Evolutionary conservation across 2,329 filamentous ascomycete species (phyloP), one percentile per base, ranked within the genome.

Genomic region (Chrysoporthe puriensis): DNA sequence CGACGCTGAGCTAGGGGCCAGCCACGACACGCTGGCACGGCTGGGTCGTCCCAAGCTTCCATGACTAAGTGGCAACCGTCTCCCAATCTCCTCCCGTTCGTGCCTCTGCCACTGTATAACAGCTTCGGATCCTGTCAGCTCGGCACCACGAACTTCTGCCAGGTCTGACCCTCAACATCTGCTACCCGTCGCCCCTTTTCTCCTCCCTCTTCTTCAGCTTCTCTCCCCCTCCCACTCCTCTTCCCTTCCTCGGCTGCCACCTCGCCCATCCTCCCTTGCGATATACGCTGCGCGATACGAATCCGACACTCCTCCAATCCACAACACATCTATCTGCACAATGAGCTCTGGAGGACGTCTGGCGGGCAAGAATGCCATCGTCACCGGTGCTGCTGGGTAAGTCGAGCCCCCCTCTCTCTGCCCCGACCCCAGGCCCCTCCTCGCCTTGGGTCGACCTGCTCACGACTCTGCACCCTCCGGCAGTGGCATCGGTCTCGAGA

Each of bases 401-500:
- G 89, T 82, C n/a, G 56, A 11, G 34, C 26, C 44, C 26, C 36
- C 61, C 50, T 50, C 32, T 42, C 11, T 18, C 70, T 21, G 26
- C 26, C 26, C 26, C 26, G 26, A 26, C 26, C 26, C 26, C 36
- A 9, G 36, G 36, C 5, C 26, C 13, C 5, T 21, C 11, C 8
- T 63, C 40, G 26, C 8, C 36, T 11, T 40, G 32, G 18, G 52
- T 32, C 21, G 9, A 42, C 54, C 26, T 32, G 40, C 36, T 48
- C 8, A 52, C 56, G 32, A 40, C n/a, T 4, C 0, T 4, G 21
- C 48, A 50, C 8, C 5, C 42, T 8, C 50, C 36, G 18, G 32
- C 75, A 94, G 94, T 76, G 94, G 94, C 76, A 97, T 97, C 76
- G 94, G 94, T 72, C 91, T 97, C 61, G 94, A 97, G 83, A 97